phyloP scores from a whole-genome alignment of 192 early-diverging fungal genomes.

The Entomortierella beljakovae region DNA sequence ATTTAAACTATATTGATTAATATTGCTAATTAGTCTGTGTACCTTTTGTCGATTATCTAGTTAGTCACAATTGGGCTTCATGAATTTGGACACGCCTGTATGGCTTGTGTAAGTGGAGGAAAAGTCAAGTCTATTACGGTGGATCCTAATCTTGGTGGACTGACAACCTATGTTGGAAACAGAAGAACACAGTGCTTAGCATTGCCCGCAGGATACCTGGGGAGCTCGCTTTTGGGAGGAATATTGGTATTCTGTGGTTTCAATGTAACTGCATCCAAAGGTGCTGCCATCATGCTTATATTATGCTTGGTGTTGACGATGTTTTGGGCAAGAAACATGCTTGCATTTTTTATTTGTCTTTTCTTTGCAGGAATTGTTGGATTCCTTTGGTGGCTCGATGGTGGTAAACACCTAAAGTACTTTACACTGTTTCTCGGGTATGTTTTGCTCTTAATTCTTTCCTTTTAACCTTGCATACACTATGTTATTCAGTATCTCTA shows the following conservation, averaged over 20 bases:
- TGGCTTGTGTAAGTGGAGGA: slow-evolving; percentile 89
- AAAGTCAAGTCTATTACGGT: slow-evolving; percentile 89
- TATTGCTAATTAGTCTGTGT: slow-evolving; percentile 10
- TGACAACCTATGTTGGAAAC: slow-evolving; percentile 68
- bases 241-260: slow-evolving; percentile 96
- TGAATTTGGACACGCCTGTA: slow-evolving; percentile 94
- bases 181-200: slow-evolving; percentile 80
- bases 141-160: slow-evolving; percentile 93
- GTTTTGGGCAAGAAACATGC: slow-evolving; percentile 91
- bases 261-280: slow-evolving; percentile 87
- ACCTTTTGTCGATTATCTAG: slow-evolving; percentile 42
- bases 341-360: slow-evolving; percentile 83
- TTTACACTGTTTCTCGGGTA: slow-evolving; percentile 95
- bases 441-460: neutral
- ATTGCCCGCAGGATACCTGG: slow-evolving; percentile 92
- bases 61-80: slow-evolving; percentile 92
- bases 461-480: neutral
- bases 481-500: neutral
- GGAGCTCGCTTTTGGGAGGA: slow-evolving; percentile 89
- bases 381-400: slow-evolving; percentile 86
- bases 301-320: slow-evolving; percentile 84
- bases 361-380: slow-evolving; percentile 86
- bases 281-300: slow-evolving; percentile 88
- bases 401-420: slow-evolving; percentile 82
- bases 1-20: neutral